phyloP scores from a whole-genome alignment of 1,284 basidiomycete genomes.

The Exobasidium cylindrosporum region DNA sequence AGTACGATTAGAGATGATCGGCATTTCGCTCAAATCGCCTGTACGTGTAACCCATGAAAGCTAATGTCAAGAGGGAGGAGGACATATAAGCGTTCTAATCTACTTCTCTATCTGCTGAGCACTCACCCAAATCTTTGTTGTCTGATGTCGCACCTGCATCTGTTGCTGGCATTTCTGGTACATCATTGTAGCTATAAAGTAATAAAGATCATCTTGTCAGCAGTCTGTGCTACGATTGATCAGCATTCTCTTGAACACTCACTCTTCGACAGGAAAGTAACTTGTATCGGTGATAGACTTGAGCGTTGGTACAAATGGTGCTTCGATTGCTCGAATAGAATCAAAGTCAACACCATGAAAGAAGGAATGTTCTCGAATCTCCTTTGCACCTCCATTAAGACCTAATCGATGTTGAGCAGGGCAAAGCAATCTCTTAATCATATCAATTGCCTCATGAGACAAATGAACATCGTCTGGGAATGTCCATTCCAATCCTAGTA shows the following conservation, averaged over 20 bases:
- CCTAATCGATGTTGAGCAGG: constrained; percentile 73
- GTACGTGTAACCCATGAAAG: constrained; percentile 53
- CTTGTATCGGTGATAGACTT: constrained; percentile 81
- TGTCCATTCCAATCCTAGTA: constrained; percentile 90
- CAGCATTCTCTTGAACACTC: too few species aligned
- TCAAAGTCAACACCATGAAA: constrained; percentile 96
- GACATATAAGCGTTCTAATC: too few species aligned
- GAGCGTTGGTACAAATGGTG: constrained; percentile 90
- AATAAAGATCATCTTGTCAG: background rate
- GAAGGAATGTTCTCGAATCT: constrained; percentile 90
- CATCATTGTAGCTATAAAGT: constrained; percentile 77
- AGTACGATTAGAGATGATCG: constrained; percentile 1
- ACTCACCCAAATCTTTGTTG: constrained; percentile 50
- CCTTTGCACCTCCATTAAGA: constrained; percentile 64
- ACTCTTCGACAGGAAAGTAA: constrained; percentile 98
- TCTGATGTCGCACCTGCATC: constrained; percentile 36
- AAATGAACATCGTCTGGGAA: constrained; percentile 97
- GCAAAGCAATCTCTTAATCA: constrained; percentile 85
- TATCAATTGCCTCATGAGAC: constrained; percentile 83
- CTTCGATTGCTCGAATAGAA: constrained; percentile 83
- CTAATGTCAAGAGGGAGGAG: too few species aligned
- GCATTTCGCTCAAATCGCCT: constrained; percentile 50
- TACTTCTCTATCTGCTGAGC: too few species aligned
- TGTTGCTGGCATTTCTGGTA: constrained; percentile 61
- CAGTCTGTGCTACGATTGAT: background rate